These are phyloP conservation scores for Sporothrix curviconia DNA, from an alignment of 2,329 filamentous ascomycete genomes.

Conservation along the genomic window DNA sequence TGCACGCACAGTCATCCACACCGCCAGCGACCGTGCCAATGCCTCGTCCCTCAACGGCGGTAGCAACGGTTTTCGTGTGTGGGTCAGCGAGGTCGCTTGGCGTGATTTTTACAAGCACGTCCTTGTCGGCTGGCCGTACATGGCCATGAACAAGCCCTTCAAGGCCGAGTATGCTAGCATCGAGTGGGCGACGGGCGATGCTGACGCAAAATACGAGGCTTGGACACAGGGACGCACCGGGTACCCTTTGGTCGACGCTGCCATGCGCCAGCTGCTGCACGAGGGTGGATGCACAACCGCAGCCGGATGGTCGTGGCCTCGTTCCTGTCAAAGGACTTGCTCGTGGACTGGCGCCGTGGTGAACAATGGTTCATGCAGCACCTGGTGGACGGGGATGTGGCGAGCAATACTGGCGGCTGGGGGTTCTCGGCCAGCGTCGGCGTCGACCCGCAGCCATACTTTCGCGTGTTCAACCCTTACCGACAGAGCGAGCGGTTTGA, in stretches of 20 bases:
- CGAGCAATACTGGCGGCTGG: conserved; percentile 65
- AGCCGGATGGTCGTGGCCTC: conserved; percentile 78
- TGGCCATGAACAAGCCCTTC: conserved; percentile 61
- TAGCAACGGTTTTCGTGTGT: conserved; percentile 58
- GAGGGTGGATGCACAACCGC: conserved; percentile 80
- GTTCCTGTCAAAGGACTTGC: conserved; percentile 72
- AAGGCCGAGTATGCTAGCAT: conserved; percentile 82
- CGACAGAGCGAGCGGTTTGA: conserved; percentile 86
- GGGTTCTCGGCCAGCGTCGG: conserved; percentile 39
- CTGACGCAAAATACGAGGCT: conserved; percentile 52
- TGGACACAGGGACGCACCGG: conserved; percentile 74
- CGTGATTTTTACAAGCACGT: conserved; percentile 86
- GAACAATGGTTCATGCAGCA: conserved; percentile 79
- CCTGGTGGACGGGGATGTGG: conserved; percentile 72
- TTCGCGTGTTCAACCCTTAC: conserved; percentile 81
- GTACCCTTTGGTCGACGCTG: conserved; percentile 77
- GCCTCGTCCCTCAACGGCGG: conserved; percentile 61
- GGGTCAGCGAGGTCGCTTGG: conserved; percentile 83
- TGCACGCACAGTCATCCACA: conserved; percentile 57
- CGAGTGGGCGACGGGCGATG: conserved; percentile 68
- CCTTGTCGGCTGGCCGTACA: conserved; percentile 75
- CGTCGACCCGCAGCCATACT: conserved; percentile 61
- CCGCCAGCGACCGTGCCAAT: conserved; percentile 56
- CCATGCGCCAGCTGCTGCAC: conserved; percentile 68
- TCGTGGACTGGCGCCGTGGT: conserved; percentile 77